phyloP scores from a whole-genome alignment of 1,284 basidiomycete genomes.

The Apiotrichum gracile region DNA sequence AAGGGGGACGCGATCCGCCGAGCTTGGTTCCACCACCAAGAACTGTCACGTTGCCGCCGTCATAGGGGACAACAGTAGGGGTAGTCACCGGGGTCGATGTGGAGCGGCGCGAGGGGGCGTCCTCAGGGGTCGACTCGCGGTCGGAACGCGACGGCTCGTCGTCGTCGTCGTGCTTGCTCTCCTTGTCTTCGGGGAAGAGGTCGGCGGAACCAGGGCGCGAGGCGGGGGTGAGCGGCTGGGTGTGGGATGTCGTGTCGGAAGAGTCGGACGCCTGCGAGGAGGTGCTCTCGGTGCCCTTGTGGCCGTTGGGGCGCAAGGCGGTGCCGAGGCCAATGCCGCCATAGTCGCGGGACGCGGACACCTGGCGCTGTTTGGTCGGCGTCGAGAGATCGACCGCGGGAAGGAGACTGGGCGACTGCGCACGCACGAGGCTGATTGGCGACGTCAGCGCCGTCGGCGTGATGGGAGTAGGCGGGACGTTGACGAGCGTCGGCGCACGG shows the following conservation, averaged over 20 bases:
- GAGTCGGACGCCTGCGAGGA: slow-evolving; percentile 27
- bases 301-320: slow-evolving; percentile 1
- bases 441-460: slow-evolving; percentile 5
- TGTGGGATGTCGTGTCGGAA: slow-evolving; percentile 29
- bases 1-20: slow-evolving; percentile 40
- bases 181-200: slow-evolving; percentile 19
- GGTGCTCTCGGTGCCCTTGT: slow-evolving; percentile 16
- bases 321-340: not conserved
- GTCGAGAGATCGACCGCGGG: slow-evolving; percentile 19
- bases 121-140: slow-evolving; percentile 5
- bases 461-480: slow-evolving; percentile 38
- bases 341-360: not conserved
- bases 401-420: slow-evolving; percentile 20
- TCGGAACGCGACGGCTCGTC: slow-evolving; percentile 6
- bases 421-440: not conserved
- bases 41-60: slow-evolving; percentile 48
- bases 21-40: slow-evolving; percentile 48
- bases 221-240: slow-evolving; percentile 39
- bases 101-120: slow-evolving; percentile 2
- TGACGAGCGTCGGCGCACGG: slow-evolving; percentile 39
- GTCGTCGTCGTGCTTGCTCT: slow-evolving; percentile 8
- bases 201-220: slow-evolving; percentile 38
- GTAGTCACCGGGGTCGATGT: slow-evolving; percentile 2
- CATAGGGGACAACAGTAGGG: slow-evolving; percentile 44
- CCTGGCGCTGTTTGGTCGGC: not conserved